These are phyloP conservation scores for Pulveroboletus frians DNA, from an alignment of 768 basidiomycete genomes.

Conservation along the genomic window DNA sequence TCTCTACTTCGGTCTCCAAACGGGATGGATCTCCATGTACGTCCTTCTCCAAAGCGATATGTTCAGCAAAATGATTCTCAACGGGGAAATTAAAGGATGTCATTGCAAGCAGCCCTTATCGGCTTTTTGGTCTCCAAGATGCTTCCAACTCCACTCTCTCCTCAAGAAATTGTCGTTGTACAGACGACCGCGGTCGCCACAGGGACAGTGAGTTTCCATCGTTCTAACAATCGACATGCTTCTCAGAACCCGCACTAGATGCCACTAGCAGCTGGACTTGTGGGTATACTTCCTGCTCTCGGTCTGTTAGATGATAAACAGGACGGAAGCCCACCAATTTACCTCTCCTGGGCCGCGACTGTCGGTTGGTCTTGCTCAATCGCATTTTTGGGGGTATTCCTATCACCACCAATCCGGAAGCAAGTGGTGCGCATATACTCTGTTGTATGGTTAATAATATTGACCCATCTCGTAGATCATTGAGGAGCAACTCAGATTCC, in stretches of 20 bases:
- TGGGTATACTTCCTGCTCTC: conserved; percentile 90
- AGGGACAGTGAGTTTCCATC: conserved; percentile 45
- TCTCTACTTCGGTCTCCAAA: conserved; percentile 80
- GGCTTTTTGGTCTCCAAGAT: conserved; percentile 82
- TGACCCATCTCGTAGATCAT: conserved; percentile 56
- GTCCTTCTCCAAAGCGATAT: conserved; percentile 13
- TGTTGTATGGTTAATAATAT: conserved; percentile 1
- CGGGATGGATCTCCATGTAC: conserved; percentile 87
- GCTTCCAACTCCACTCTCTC: conserved; percentile 68
- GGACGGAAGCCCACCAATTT: conserved; percentile 75
- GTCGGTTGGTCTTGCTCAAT: conserved; percentile 86
- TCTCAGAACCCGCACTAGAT: conserved; percentile 37
- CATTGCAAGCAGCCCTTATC: conserved; percentile 88
- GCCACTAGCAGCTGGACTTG: conserved; percentile 84
- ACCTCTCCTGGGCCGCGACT: conserved; percentile 66
- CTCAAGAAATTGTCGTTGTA: conserved; percentile 89
- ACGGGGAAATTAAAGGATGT: conserved; percentile 66
- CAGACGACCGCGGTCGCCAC: conserved; percentile 97
- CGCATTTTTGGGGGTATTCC: conserved; percentile 98
- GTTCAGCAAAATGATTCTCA: not conserved
- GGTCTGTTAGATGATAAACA: conserved; percentile 64
- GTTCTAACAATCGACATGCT: not conserved
- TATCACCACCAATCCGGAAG: conserved; percentile 90
- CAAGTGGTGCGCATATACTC: conserved; percentile 66
- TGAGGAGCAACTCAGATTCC: conserved; percentile 90